A percentile compares a stretch with the other conserved stretches of the same genome.
Conservation (phyloP, 2,329 filamentous ascomycete species). For the Alternaria ventricosa region DNA sequence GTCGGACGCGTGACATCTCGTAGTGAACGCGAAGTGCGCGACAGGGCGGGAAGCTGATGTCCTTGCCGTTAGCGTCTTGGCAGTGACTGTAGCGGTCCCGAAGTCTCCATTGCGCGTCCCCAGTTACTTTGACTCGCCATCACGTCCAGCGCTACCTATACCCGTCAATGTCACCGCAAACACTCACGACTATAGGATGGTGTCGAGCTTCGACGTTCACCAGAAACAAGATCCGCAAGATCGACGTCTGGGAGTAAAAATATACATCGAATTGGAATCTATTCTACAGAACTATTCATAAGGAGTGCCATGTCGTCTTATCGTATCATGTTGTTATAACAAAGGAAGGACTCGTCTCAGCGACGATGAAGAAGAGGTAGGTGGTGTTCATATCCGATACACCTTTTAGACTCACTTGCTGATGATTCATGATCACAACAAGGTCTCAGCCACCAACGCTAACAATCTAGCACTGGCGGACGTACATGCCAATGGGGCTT, state of each 20-base stretch:
- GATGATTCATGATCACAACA: neutral
- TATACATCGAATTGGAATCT: neutral
- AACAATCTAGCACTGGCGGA: constrained; percentile 30
- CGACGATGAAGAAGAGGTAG: neutral
- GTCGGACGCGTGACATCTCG: neutral
- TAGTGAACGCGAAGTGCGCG: neutral
- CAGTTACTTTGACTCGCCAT: too few species aligned
- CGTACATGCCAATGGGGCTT: constrained; percentile 49
- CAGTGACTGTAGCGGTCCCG: neutral
- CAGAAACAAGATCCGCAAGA: accelerated
- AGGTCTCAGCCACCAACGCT: neutral
- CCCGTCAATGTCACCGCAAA: too few species aligned
- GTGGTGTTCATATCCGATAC: neutral
- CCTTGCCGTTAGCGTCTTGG: neutral
- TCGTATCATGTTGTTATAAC: neutral
- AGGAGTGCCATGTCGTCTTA: constrained; percentile 1
- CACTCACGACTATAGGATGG: neutral
- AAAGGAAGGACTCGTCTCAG: neutral
- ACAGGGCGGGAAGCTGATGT: neutral
- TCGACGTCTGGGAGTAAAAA: neutral
- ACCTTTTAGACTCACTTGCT: constrained; percentile 2
- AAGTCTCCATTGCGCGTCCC: too few species aligned
- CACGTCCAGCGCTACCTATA: too few species aligned
- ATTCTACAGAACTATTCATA: neutral
- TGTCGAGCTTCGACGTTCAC: neutral